Evolutionary conservation across 176 grass and related monocot species (phyloP), one percentile per base, ranked within the genome.

Genomic region (Juncus inflexus): DNA sequence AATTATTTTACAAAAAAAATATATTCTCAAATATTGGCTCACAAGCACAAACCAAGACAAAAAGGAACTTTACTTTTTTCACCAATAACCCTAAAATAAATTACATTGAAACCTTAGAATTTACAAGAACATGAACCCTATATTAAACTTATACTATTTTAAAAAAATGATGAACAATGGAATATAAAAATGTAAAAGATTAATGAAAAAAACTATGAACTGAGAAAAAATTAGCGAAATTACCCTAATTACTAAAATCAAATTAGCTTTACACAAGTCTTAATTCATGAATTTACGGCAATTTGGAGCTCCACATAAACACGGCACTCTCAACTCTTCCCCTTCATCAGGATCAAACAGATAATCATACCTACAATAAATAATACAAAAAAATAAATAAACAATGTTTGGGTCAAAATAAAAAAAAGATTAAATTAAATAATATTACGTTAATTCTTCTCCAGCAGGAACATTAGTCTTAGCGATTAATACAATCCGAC

Each of bases 241-340:
- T 71, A 71, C 8, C 54, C 65, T 58, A 71, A 71, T 59, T 71
- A 57, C 13, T 42, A 90, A 50, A 35, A 54, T 35, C 37, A 59
- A 53, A 63, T 53, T 63, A 62, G 52, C 60, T 67, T 86, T 60
- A 80, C 80, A 62, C 72, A 63, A 62, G 64, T 83, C 38, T 67
- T 89, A 97, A 75, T 97, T 97, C 94, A 97, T 89, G 73, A 84
- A 97, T 86, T 97, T 97, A 7, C 94, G 84, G 69, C 94, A 91
- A 79, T 83, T 81, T 62, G 85, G 61, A 65, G 94, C 84, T 75
- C 88, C 79, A 66, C 88, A 97, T 62, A 89, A 77, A 75, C 92
- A 97, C 37, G 92, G 92, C 38, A 97, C 92, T 81, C 91, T 97
- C 68, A 76, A 83, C 51, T 91, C 94, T 15, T 97, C 94, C 50